phyloP scores from a whole-genome alignment of 2,329 filamentous ascomycete genomes.

The Scedosporium dehoogii region DNA sequence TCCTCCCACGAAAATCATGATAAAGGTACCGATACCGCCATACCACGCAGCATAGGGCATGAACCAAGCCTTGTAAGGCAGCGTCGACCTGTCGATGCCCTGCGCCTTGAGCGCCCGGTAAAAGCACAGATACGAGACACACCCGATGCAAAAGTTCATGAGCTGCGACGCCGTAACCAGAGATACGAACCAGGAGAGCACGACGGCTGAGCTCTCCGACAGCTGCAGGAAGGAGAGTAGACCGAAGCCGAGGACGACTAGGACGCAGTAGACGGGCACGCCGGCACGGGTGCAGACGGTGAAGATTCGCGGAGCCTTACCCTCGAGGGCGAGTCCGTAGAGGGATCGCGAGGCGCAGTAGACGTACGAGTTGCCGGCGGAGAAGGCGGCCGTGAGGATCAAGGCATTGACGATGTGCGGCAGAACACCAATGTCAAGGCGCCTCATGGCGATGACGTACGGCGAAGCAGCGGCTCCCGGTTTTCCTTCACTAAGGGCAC shows the following conservation, averaged over 20 bases:
- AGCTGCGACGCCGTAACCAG: conserved; percentile 62
- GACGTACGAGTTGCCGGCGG: conserved; percentile 53
- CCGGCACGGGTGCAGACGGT: conserved; percentile 51
- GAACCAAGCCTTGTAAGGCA: conserved; percentile 60
- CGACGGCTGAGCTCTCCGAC: conserved; percentile 52
- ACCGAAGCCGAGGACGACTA: conserved; percentile 54
- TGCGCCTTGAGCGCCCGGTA: conserved; percentile 59
- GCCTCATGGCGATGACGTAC: conserved; percentile 59
- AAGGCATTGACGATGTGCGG: conserved; percentile 67
- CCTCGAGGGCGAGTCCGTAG: conserved; percentile 58
- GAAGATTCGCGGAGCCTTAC: conserved; percentile 53
- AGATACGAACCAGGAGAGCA: conserved; percentile 64
- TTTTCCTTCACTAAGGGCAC: conserved; percentile 46
- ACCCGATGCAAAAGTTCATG: conserved; percentile 62
- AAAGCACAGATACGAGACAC: conserved; percentile 63
- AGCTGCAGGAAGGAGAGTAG: conserved; percentile 67
- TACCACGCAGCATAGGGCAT: conserved; percentile 67
- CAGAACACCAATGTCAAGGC: conserved; percentile 50
- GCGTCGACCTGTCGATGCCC: conserved; percentile 52
- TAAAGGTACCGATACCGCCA: conserved; percentile 48
- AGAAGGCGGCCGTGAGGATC: conserved; percentile 56
- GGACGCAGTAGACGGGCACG: conserved; percentile 66
- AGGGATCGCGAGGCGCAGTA: conserved; percentile 61
- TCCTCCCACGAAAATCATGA: conserved; percentile 68
- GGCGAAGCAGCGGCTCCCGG: conserved; percentile 61